Evolutionary conservation across 768 basidiomycete species (phyloP), one percentile per base, ranked within the genome.

Genomic region (Amylocystis lapponica): DNA sequence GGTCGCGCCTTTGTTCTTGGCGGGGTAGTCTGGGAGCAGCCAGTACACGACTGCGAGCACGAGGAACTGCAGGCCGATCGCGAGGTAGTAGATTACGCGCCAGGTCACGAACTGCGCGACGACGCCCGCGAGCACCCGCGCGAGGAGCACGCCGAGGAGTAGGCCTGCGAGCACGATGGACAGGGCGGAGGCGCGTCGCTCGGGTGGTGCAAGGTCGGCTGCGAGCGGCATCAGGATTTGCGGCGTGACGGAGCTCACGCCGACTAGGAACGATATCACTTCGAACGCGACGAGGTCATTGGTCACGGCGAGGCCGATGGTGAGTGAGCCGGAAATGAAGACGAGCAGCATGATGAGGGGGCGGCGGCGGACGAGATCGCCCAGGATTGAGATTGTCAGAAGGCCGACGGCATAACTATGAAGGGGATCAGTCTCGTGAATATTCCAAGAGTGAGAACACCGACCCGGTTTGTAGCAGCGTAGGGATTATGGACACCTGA

Each of bases 1-100:
- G 2, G 78, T 76, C 48, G 88, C 41, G 35, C 75, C 64, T 16
- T 55, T 61, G 56, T 85, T 83, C 58, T 86, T 90, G 10, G 83
- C 75, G 1, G 88, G 90, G 54, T 86, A 91, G 61, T 94, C 89
- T 1, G 89, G 89, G n/a, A 91, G 64, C 41, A 81, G 50, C 17
- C 77, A 60, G 55, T 83, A 91, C 31, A 79, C 64, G 19, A 83
- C 69, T 3, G 72, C 29, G 7, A 83, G 63, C 11, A 88, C 77
- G 20, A 74, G 41, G 43, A 48, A 64, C 57, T 91, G 90, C 13
- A 86, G 65, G 4, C 81, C 86, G 35, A 89, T 76, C 3, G 86
- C 76, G 61, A 88, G 68, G 63, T 81, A 90, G 57, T 88, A 92
- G 22, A 87, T 80, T 26, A 83, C 77, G 17, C 80, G 69, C 81